A percentile compares a stretch with the other conserved stretches of the same genome.
phyloP scores from a whole-genome alignment of 225 moss, liverwort and hornwort species.

The Neckera pumila region DNA sequence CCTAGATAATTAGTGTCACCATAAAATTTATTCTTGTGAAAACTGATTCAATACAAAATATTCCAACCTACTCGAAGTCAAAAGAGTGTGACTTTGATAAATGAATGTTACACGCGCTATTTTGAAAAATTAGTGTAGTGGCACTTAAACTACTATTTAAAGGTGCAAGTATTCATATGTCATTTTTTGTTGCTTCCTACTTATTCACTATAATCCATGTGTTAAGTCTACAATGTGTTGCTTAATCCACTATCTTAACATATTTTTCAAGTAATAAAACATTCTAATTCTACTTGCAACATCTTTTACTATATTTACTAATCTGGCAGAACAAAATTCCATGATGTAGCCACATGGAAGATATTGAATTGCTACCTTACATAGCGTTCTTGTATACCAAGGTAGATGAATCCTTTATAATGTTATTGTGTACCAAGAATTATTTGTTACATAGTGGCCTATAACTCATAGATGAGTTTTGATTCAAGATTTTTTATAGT shows the following conservation, averaged over 20 bases:
- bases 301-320: neutral
- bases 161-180: neutral
- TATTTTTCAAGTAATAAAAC: neutral
- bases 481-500: neutral
- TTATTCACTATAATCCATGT: rapidly evolving
- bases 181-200: neutral
- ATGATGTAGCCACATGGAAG: rapidly evolving
- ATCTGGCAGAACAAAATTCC: rapidly evolving
- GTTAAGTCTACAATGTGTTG: neutral
- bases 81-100: too few relatives aligned
- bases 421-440: neutral
- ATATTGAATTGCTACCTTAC: neutral
- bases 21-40: too few relatives aligned
- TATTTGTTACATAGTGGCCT: neutral
- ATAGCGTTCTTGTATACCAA: rapidly evolving
- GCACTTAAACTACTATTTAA: neutral
- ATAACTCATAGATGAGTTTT: neutral
- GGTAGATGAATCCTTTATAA: neutral
- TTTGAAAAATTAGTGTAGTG: too few relatives aligned
- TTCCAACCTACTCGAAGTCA: too few relatives aligned
- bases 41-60: too few relatives aligned
- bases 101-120: too few relatives aligned
- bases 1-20: too few relatives aligned
- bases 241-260: neutral
- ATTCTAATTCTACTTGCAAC: too few relatives aligned